Conservation (phyloP, 331 rosid species). For the Stylosanthes scabra region DNA sequence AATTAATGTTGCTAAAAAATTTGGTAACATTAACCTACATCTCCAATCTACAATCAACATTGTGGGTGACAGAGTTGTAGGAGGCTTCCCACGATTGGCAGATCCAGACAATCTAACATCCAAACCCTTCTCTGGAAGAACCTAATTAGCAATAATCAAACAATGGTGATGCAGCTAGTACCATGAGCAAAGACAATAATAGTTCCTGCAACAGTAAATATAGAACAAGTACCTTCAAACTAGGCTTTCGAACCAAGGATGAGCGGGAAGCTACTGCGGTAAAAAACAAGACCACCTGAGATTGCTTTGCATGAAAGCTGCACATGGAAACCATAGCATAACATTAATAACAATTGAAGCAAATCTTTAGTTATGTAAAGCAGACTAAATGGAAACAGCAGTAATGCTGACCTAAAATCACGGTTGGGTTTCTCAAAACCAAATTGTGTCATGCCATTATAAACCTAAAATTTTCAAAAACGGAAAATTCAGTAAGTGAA, state of each 20-base stretch:
- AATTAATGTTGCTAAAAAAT: slow-evolving; percentile 8
- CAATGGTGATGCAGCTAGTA: slow-evolving; percentile 32
- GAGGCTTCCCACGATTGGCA: slow-evolving; percentile 69
- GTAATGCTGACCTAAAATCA: slow-evolving; percentile 70
- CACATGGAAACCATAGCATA: slow-evolving; percentile 35
- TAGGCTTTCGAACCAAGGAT: slow-evolving; percentile 77
- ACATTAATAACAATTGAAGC: slow-evolving; percentile 26
- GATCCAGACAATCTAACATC: slow-evolving; percentile 76
- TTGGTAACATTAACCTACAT: slow-evolving; percentile 73
- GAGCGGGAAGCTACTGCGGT: slow-evolving; percentile 89
- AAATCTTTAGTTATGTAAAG: slow-evolving; percentile 28
- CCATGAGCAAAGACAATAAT: slow-evolving; percentile 22
- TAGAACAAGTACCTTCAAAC: slow-evolving; percentile 57
- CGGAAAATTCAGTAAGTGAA: slow-evolving; percentile 27
- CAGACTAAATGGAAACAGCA: background rate
- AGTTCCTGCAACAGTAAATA: slow-evolving; percentile 28
- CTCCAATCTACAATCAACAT: slow-evolving; percentile 85
- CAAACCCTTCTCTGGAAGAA: slow-evolving; percentile 72
- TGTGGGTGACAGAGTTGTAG: slow-evolving; percentile 92
- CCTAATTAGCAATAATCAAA: slow-evolving; percentile 55
- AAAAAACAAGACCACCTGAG: slow-evolving; percentile 71
- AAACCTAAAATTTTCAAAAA: slow-evolving; percentile 68
- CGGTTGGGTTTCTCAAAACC: slow-evolving; percentile 73
- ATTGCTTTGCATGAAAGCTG: slow-evolving; percentile 79
- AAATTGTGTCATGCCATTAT: slow-evolving; percentile 85